Base-by-base conservation (phyloP, 225 moss, liverwort and hornwort species). In the Bryoerythrophyllum caledonicum region DNA sequence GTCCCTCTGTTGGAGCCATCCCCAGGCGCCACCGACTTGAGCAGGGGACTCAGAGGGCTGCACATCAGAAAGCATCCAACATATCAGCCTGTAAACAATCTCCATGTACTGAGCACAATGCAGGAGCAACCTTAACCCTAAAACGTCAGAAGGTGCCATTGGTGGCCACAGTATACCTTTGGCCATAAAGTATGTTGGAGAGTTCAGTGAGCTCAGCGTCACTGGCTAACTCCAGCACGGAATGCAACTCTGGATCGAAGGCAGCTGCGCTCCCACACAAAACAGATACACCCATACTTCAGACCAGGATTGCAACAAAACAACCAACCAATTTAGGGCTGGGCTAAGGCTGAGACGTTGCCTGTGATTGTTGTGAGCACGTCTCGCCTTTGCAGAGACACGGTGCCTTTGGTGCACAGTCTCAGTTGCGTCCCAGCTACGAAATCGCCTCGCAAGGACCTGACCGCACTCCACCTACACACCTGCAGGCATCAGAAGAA, bases 31-130 rank as follows among this genome's bases (percentile, higher is more conserved):
- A 96, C 79, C 30, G 96, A 96, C 75, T 96, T 96, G 6, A 96
- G 85, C 82, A 96, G 65, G 40, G 96, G 96, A 78, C 96, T 96
- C 38, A 96, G 79, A 70, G 94, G 86, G 76, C 96, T 96, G 91
- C 61, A 73, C 32, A 74, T 20, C 73, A 77, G 13, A 73, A 80
- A 32, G 5, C 5, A 58, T 6, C 1, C n/a, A 10, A 3, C 40
- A 51, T 30, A 15, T 34, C 23, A 55, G 19, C 24, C 13, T 48
- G 19, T 19, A 3, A 62, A 7, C 6, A 57, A 10, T 13, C 72
- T 48, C 7, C 11, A 48, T 12, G 17, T 2, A 23, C 0, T 13
- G 23, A 3, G 8, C 0, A 34, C n/a, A 65, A 30, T 25, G 48
- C 48, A 78, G 9, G 9, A 38, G 9, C 38, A 38, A 38, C 38